A percentile compares a stretch with the other conserved stretches of the same genome.
Evolutionary conservation across 2,329 filamentous ascomycete species (phyloP).

Genomic region (Neofusicoccum sp.): DNA sequence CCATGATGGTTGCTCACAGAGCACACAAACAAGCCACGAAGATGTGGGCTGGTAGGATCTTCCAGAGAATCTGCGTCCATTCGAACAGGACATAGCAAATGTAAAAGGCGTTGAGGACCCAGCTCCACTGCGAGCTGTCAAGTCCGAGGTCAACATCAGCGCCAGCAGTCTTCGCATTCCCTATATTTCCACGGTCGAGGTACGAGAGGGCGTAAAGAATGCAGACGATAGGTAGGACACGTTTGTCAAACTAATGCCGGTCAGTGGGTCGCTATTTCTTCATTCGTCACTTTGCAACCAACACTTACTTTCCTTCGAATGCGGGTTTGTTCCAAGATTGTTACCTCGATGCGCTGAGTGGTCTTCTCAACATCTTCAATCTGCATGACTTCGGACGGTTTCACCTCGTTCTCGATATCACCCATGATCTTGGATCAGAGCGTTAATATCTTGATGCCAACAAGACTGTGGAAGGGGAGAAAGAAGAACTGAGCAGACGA

Average conservation of each 20-base stretch:
- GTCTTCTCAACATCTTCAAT: neutral
- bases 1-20: conserved; percentile 4
- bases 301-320: neutral
- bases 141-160: conserved; percentile 26
- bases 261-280: neutral
- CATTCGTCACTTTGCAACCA: too few species aligned
- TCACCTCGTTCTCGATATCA: neutral
- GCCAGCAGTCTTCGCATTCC: conserved; percentile 44
- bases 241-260: conserved; percentile 23
- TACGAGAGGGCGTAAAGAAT: conserved; percentile 31
- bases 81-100: conserved; percentile 41
- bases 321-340: neutral
- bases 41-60: conserved; percentile 26
- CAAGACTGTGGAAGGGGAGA: neutral
- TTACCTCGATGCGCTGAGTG: neutral
- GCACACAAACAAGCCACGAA: conserved; percentile 23
- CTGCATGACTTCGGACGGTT: neutral
- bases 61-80: conserved; percentile 35
- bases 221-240: conserved; percentile 28
- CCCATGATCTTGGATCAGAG: neutral
- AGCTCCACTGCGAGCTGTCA: conserved; percentile 59
- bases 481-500: too few species aligned
- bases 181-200: conserved; percentile 29
- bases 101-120: conserved; percentile 62
- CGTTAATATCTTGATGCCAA: neutral